phyloP scores from a whole-genome alignment of 2,329 filamentous ascomycete genomes.

The Laburnicola sp. region DNA sequence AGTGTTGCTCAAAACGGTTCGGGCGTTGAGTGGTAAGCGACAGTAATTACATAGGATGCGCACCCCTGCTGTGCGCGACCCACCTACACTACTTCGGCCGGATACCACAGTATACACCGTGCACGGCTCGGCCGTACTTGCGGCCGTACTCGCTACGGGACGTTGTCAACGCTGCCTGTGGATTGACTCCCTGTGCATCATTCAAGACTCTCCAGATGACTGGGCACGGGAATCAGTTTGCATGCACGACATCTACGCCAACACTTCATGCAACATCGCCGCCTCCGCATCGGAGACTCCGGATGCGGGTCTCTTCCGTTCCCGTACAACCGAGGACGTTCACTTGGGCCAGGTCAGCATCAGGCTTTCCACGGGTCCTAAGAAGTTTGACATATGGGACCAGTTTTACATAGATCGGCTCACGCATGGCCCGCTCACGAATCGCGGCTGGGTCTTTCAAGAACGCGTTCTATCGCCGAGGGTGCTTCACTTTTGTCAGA shows the following conservation, averaged over 20 bases:
- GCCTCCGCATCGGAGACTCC: not conserved
- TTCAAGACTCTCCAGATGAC: constrained; percentile 8
- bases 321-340: not conserved
- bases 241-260: constrained; percentile 5
- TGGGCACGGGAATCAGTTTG: not conserved
- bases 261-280: constrained; percentile 2
- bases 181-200: constrained; percentile 9
- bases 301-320: not conserved
- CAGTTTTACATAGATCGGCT: constrained; percentile 2
- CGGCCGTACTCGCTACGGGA: constrained; percentile 6
- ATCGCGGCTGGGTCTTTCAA: constrained; percentile 16
- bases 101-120: too few species aligned
- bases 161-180: constrained; percentile 4
- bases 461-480: constrained; percentile 14
- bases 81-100: too few species aligned
- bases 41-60: too few species aligned
- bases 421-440: constrained; percentile 1
- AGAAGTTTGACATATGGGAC: not conserved
- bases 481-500: constrained; percentile 10
- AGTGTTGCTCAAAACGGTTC: too few species aligned
- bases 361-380: not conserved
- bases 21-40: too few species aligned
- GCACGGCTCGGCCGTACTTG: not conserved
- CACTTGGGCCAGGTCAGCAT: not conserved
- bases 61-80: too few species aligned